Conservation (phyloP, 148 eudicot species). For the Rhododendron vialii region DNA sequence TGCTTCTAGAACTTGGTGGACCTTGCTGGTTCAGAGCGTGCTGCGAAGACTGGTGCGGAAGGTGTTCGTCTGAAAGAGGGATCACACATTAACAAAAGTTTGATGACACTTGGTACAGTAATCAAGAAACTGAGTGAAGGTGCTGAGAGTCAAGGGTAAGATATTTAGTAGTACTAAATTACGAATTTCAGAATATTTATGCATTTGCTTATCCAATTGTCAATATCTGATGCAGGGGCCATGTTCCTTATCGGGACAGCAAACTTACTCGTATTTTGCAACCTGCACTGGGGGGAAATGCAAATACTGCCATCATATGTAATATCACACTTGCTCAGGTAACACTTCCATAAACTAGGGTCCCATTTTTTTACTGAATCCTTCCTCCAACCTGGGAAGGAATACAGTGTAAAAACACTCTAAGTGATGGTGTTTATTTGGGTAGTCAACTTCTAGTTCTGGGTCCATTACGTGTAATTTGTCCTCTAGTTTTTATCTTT, state of each 20-base stretch:
- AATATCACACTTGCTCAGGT: slow-evolving; percentile 99
- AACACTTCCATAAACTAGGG: slow-evolving; percentile 6
- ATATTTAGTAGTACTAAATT: slow-evolving; percentile 1
- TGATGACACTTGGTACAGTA: slow-evolving; percentile 97
- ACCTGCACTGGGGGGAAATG: slow-evolving; percentile 97
- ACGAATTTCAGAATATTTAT: background rate
- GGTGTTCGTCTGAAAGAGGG: slow-evolving; percentile 99
- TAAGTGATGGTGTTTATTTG: background rate
- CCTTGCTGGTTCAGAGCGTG: slow-evolving; percentile 99
- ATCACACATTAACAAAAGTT: slow-evolving; percentile 94
- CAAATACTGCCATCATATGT: slow-evolving; percentile 94
- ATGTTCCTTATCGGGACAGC: slow-evolving; percentile 98
- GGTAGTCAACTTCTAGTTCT: background rate
- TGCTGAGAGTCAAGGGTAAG: slow-evolving; percentile 96
- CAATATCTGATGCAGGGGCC: slow-evolving; percentile 56
- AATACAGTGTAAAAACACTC: background rate
- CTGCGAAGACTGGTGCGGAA: slow-evolving; percentile 99
- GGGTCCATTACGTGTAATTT: background rate
- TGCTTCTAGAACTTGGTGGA: slow-evolving; percentile 79
- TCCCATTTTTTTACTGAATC: background rate
- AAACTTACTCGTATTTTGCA: slow-evolving; percentile 95
- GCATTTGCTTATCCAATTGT: background rate
- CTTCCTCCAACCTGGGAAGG: background rate
- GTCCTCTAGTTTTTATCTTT: background rate
- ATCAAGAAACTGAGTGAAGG: slow-evolving; percentile 97